phyloP scores from a whole-genome alignment of 441 rosid species.

The Syzygium malaccense region DNA sequence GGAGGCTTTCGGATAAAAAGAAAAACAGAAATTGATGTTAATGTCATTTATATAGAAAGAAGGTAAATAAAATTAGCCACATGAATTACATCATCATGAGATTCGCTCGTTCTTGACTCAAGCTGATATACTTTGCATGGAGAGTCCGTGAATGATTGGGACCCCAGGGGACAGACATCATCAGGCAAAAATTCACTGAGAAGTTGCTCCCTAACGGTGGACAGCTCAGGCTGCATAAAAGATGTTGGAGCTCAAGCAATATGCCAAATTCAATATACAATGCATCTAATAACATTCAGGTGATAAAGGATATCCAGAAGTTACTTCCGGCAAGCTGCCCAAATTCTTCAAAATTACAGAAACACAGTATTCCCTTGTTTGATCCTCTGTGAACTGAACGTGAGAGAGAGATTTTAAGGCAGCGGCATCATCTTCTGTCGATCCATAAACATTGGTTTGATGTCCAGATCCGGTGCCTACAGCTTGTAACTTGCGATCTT shows the following conservation, averaged over 20 bases:
- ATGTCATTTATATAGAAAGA: neutral
- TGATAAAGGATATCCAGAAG: constrained; percentile 7
- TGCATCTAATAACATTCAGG: neutral
- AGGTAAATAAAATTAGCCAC: neutral
- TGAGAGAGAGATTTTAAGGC: constrained; percentile 58
- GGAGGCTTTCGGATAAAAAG: constrained; percentile 30
- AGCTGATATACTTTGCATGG: constrained; percentile 31
- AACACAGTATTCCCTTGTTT: constrained; percentile 51
- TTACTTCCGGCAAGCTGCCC: constrained; percentile 55
- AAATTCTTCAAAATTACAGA: constrained; percentile 71
- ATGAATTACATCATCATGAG: constrained; percentile 26
- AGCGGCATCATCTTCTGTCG: constrained; percentile 61
- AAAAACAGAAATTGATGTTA: neutral
- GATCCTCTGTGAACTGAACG: constrained; percentile 43
- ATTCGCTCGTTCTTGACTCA: constrained; percentile 22
- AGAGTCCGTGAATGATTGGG: constrained; percentile 46
- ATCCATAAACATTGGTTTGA: constrained; percentile 46
- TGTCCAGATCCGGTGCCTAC: constrained; percentile 26
- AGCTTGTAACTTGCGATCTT: constrained; percentile 68
- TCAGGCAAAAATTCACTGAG: constrained; percentile 73
- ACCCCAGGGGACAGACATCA: constrained; percentile 73
- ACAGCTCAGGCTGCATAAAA: constrained; percentile 47
- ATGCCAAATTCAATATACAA: neutral
- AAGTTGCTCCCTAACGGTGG: constrained; percentile 44
- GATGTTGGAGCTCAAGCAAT: neutral